Evolutionary conservation across 257 asterid genomes (phyloP), one percentile per base, ranked within the genome.

Genomic region (Fraxinus anomala): DNA sequence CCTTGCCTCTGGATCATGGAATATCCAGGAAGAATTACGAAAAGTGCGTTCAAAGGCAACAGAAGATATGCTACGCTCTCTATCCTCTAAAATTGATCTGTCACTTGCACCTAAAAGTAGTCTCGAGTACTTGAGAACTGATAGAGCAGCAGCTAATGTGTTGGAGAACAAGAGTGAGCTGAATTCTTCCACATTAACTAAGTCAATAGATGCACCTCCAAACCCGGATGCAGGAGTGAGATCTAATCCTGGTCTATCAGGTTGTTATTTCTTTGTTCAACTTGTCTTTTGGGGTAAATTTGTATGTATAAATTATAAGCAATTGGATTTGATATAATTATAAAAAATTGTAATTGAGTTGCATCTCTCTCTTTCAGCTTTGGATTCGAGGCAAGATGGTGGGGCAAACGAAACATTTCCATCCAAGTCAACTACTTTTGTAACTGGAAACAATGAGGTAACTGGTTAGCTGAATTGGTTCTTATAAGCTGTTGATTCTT

Each of bases 11-110:
- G 97, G 96, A 63, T 84, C 97, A 21, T 96, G 97, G 96, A 89
- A 93, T 86, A 89, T 93, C 70, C 91, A 86, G 80, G 97, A 96
- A 81, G 97, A 96, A 85, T 73, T 91, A 67, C 87, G 91, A 79
- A 91, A 88, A 86, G 90, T 96, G 47, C 89, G 97, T 68, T 84
- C 94, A 42, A 93, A 91, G 85, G 96, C 93, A 73, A 88, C 96
- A 3, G 93, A 90, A 74, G 96, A 91, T 85, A 77, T 89, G 85
- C 86, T 95, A 72, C 88, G 82, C 73, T 79, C 89, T 56, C 89
- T 93, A 78, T 78, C 91, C 44, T 63, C 85, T 71, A 89, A 74
- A 83, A 66, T 70, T 73, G 90, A 89, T 89, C 86, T 84, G 8
- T 83, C 87, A 75, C 80, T 79, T 51, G 80, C 83, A 69, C 83